These are phyloP conservation scores for Arxiozyma slooffiae DNA, from an alignment of 1,139 yeast species.

Conservation along the genomic window DNA sequence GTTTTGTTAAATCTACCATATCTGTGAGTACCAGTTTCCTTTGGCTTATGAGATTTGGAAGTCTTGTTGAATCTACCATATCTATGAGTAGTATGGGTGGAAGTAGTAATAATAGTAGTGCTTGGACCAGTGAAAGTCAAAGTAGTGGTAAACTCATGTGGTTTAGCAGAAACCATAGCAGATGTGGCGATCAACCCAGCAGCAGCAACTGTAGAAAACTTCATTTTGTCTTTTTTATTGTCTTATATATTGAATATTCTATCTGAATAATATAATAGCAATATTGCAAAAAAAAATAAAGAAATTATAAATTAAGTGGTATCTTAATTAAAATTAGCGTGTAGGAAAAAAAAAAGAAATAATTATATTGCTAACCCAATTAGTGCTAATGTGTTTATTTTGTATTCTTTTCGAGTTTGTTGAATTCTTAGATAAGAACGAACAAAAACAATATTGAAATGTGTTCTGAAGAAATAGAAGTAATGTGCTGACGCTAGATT, in stretches of 20 bases:
- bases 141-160: constrained; percentile 15
- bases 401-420: not conserved
- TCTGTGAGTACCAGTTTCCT: constrained; percentile 36
- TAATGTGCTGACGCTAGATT: not conserved
- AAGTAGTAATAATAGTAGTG: constrained; percentile 21
- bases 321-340: too few relatives aligned
- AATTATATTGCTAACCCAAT: not conserved
- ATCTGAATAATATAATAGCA: too few relatives aligned
- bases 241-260: not conserved
- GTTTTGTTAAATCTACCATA: constrained; percentile 45
- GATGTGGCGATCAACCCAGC: constrained; percentile 29
- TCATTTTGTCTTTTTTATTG: constrained; percentile 25
- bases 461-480: not conserved
- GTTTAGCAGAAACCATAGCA: constrained; percentile 23
- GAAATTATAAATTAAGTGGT: too few relatives aligned
- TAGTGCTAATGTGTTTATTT: not conserved
- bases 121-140: constrained; percentile 15
- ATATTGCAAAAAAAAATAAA: not conserved
- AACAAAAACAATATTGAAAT: not conserved
- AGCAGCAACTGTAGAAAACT: constrained; percentile 31
- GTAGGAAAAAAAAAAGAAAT: too few relatives aligned
- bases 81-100: constrained; percentile 37
- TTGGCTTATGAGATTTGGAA: constrained; percentile 12
- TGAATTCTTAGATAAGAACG: not conserved
- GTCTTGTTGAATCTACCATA: constrained; percentile 47